Percentiles rank a stretch among this genome's conserved stretches.
These are phyloP conservation scores for Perilla frutescens DNA, from an alignment of 257 asterid species.

Conservation along the genomic window DNA sequence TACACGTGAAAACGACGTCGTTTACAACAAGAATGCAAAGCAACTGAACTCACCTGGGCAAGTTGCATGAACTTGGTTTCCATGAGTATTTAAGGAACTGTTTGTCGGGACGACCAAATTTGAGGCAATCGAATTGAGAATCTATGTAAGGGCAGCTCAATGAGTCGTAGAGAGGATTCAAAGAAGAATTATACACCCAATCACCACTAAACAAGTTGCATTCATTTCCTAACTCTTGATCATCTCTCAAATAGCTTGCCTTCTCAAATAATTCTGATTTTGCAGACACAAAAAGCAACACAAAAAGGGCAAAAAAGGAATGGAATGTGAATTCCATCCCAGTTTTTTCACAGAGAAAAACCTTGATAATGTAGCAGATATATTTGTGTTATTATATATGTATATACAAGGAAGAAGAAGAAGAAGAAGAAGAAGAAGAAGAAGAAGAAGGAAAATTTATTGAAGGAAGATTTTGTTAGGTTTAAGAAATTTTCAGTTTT, in stretches of 20 bases:
- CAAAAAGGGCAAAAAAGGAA: conserved; percentile 3
- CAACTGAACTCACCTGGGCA: conserved; percentile 44
- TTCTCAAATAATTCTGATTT: conserved; percentile 30
- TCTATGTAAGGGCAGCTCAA: conserved; percentile 53
- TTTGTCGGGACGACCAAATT: conserved; percentile 62
- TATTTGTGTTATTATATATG: background rate
- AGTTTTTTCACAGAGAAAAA: too few species aligned
- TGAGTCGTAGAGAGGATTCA: conserved; percentile 51
- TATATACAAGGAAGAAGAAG: too few species aligned
- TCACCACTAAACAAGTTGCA: conserved; percentile 62
- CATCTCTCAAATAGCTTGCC: too few species aligned
- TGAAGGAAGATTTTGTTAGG: too few species aligned
- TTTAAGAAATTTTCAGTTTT: too few species aligned
- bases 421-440: too few species aligned
- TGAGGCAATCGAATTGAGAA: conserved; percentile 59
- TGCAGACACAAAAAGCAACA: conserved; percentile 22
- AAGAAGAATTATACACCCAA: conserved; percentile 55
- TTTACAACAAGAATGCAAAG: too few species aligned
- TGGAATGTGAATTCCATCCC: conserved; percentile 27
- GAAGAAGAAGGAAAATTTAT: too few species aligned
- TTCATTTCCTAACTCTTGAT: conserved; percentile 14
- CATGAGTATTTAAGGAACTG: conserved; percentile 54
- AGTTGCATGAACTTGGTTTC: conserved; percentile 60
- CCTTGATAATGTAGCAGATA: too few species aligned
- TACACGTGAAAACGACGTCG: too few species aligned